Conservation (phyloP, 768 basidiomycete species). For the Panaeolus papilionaceus region DNA sequence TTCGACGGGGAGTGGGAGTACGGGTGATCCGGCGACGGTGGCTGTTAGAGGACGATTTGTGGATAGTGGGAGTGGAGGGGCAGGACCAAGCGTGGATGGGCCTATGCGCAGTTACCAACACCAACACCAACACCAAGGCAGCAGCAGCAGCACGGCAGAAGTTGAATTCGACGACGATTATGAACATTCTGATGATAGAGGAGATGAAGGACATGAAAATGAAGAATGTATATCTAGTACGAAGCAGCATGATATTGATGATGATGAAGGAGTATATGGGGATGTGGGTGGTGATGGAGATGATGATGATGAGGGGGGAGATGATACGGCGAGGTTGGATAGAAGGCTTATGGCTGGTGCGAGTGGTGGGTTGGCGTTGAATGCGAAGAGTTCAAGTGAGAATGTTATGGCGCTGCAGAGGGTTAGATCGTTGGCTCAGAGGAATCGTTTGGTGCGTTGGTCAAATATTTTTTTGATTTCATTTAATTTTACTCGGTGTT, state of each 20-base stretch:
- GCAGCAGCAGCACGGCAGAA: neutral
- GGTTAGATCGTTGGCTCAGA: slow-evolving; percentile 71
- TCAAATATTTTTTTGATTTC: slow-evolving; percentile 23
- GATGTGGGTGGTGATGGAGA: slow-evolving; percentile 49
- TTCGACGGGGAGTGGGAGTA: slow-evolving; percentile 83
- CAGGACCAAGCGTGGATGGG: neutral
- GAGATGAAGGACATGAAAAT: neutral
- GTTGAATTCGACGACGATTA: too few species aligned
- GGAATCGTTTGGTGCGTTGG: slow-evolving; percentile 68
- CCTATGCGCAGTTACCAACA: neutral
- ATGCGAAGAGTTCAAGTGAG: slow-evolving; percentile 47
- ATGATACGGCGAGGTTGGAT: slow-evolving; percentile 64
- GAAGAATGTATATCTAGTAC: neutral
- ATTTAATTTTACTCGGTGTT: slow-evolving; percentile 26
- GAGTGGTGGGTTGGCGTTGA: slow-evolving; percentile 25
- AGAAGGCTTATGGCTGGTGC: slow-evolving; percentile 33
- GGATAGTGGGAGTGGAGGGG: neutral
- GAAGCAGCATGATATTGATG: neutral
- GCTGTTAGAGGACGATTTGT: slow-evolving; percentile 25
- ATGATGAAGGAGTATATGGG: slow-evolving; percentile 33
- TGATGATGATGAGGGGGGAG: slow-evolving; percentile 60
- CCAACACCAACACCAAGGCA: too few species aligned
- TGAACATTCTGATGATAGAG: neutral
- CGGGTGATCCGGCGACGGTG: slow-evolving; percentile 60
- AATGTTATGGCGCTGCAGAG: slow-evolving; percentile 68